Conservation (phyloP, 1,284 basidiomycete species). For the Apiotrichum veenhuisii region DNA sequence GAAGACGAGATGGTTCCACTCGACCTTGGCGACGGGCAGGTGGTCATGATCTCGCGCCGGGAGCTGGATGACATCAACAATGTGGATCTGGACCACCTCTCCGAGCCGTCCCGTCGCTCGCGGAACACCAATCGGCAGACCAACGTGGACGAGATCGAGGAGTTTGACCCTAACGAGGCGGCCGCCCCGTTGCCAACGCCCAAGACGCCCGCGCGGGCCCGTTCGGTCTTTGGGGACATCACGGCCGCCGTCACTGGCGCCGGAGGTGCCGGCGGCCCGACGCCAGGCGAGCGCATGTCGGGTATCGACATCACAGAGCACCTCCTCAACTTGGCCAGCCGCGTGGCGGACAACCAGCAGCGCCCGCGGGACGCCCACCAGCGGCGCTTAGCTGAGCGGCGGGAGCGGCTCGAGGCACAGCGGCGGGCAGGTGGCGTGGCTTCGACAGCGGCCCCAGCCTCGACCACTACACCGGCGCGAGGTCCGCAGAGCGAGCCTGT, state of each 20-base stretch:
- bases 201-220: not conserved
- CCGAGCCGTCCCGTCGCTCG: too few species aligned
- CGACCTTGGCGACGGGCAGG: slow-evolving; percentile 1
- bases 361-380: not conserved
- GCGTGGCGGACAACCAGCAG: not conserved
- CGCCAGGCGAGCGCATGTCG: not conserved
- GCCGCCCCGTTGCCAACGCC: not conserved
- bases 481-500: not conserved
- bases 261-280: not conserved
- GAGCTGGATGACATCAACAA: not conserved
- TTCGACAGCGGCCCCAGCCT: too few species aligned
- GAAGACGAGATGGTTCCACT: not conserved
- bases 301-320: slow-evolving; percentile 5
- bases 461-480: too few species aligned
- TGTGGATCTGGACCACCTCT: not conserved
- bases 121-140: not conserved
- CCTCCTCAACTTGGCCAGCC: slow-evolving; percentile 1
- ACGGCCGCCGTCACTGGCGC: not conserved
- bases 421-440: not conserved
- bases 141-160: not conserved
- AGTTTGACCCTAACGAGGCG: not conserved
- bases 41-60: not conserved
- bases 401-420: not conserved
- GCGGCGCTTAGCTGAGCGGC: not conserved
- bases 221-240: not conserved